Base-by-base conservation (phyloP, 257 asterid genomes). In the Ligustrum vulgare region DNA sequence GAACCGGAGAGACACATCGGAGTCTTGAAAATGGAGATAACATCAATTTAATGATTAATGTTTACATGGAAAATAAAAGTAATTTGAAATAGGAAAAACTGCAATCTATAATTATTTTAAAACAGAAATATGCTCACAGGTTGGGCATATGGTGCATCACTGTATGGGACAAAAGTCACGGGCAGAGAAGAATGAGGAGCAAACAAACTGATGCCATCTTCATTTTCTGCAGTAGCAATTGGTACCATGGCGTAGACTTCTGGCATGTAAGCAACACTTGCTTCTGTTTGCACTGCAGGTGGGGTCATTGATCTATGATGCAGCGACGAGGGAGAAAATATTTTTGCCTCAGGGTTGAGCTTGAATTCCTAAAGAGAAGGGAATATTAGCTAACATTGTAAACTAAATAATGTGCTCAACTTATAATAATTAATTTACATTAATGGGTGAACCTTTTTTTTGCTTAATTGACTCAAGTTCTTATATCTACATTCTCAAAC, bases 311-410 rank as follows among this genome's bases (percentile, higher is more conserved):
- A 69, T 83, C 83, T 87, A 65, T 82, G 87, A 49, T 80, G 87
- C 74, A 73, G 36, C 79, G 72, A 16, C 3, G 96, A 90, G 41
- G 97, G 98, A 77, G 88, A 86, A 82, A 91, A 93, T 56, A 84
- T 73, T 84, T 89, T 91, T 67, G 98, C 98, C 82, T 86, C 89
- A 32, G 98, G 98, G 80, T 93, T 93, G 87, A 93, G 97, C 88
- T 91, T 91, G 71, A 88, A 91, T 75, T 86, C 96, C 98, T 91
- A 66, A 71, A 70, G 71, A 80, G 62, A 79, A 67, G 54, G 71
- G 74, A 76, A 49, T 32, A 45, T 76, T 47, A 58, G 65, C 15
- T 56, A 49, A 70, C 43, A 76, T 77, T 31, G 65, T 69, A 28
- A 78, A 76, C 37, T 32, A 54, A 41, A 69, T n/a, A 71, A 77